Percentiles rank a stretch among this genome's conserved stretches.
Conservation (phyloP, 768 basidiomycete genomes). For the Podaxis rugospora region DNA sequence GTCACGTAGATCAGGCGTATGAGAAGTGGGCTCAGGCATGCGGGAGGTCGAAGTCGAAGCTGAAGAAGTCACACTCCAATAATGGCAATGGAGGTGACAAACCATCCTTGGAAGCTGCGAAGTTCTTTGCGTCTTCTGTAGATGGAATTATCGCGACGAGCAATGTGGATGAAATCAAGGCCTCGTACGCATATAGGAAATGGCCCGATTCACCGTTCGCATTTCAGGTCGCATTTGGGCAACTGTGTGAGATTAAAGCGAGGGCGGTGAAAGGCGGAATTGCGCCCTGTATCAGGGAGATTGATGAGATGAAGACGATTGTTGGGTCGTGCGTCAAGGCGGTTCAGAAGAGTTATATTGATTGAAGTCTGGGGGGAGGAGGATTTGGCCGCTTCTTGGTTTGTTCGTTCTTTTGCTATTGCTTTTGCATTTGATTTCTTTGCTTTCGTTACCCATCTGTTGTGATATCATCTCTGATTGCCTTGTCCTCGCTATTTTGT, state of each 20-base stretch:
- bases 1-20: slow-evolving; percentile 29
- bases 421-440: neutral
- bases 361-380: neutral
- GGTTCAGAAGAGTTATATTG: slow-evolving; percentile 4
- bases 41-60: neutral
- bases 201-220: neutral
- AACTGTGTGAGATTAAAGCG: slow-evolving; percentile 10
- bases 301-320: slow-evolving; percentile 11
- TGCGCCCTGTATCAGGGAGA: slow-evolving; percentile 7
- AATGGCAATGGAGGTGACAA: slow-evolving; percentile 17
- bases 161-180: slow-evolving; percentile 44
- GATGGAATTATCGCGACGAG: slow-evolving; percentile 20
- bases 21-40: slow-evolving; percentile 16
- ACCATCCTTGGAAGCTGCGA: slow-evolving; percentile 20
- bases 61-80: slow-evolving; percentile 14
- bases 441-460: neutral
- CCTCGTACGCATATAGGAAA: slow-evolving; percentile 47
- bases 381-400: neutral
- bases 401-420: neutral
- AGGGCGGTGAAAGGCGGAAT: neutral
- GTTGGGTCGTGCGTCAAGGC: neutral
- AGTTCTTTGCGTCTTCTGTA: slow-evolving; percentile 25
- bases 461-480: neutral
- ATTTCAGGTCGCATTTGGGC: slow-evolving; percentile 1
- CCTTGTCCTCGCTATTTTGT: neutral